phyloP scores from a whole-genome alignment of 2,329 filamentous ascomycete species.

The Tolypocladium ovalisporum region DNA sequence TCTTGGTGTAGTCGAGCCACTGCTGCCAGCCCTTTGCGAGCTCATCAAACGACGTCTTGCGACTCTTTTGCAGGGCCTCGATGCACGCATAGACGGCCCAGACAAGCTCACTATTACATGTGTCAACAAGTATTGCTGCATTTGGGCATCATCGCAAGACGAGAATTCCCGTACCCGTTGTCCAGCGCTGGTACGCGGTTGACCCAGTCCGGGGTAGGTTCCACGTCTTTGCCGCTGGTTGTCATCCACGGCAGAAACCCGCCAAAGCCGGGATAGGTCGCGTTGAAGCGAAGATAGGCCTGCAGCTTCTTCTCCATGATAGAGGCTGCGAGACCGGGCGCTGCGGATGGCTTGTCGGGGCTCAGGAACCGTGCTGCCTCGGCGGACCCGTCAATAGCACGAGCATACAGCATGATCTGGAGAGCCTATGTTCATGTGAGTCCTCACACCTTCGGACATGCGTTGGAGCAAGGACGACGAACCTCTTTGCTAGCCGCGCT shows the following conservation, averaged over 20 bases:
- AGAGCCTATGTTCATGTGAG: constrained; percentile 16
- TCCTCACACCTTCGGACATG: neutral
- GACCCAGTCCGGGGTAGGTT: constrained; percentile 24
- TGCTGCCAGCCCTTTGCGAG: constrained; percentile 24
- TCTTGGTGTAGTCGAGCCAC: constrained; percentile 29
- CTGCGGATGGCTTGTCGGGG: constrained; percentile 18
- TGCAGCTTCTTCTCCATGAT: constrained; percentile 27
- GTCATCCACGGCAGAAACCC: constrained; percentile 29
- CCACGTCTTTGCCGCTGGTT: constrained; percentile 16
- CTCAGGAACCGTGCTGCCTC: constrained; percentile 28
- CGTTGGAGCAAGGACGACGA: neutral
- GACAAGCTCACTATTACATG: constrained; percentile 21
- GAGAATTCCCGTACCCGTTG: constrained; percentile 19
- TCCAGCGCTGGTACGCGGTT: constrained; percentile 27
- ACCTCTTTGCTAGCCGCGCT: constrained; percentile 27
- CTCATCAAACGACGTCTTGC: constrained; percentile 9
- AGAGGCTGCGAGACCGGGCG: constrained; percentile 19
- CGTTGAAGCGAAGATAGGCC: constrained; percentile 27
- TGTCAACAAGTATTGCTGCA: neutral
- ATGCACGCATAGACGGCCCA: constrained; percentile 31
- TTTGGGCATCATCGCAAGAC: neutral
- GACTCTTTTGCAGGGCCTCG: constrained; percentile 20
- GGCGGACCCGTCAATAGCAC: constrained; percentile 23
- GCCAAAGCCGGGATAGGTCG: constrained; percentile 28
- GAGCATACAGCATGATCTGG: constrained; percentile 31